Evolutionary conservation across 2,329 filamentous ascomycete genomes (phyloP).

Genomic region (Chaetomiaceae sp.): DNA sequence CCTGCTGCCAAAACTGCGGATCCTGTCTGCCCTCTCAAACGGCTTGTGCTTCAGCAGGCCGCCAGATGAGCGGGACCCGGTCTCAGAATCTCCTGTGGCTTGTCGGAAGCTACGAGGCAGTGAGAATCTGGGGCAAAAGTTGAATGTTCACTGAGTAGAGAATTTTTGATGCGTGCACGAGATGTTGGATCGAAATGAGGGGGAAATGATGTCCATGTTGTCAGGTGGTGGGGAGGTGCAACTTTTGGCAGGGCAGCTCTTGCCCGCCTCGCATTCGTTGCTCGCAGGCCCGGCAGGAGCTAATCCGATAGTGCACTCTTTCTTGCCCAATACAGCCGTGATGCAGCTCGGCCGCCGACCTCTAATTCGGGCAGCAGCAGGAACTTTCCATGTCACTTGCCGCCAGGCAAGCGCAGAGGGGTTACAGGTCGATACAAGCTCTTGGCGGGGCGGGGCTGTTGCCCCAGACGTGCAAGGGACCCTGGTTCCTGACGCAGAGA

Average conservation of each 20-base stretch:
- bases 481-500: conserved; percentile 23
- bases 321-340: background rate
- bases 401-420: conserved; percentile 22
- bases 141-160: no score
- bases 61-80: conserved; percentile 23
- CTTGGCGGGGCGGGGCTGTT: conserved; percentile 12
- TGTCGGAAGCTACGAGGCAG: background rate
- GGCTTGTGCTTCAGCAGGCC: conserved; percentile 29
- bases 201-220: no score
- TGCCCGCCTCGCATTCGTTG: background rate
- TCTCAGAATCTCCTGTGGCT: conserved; percentile 24
- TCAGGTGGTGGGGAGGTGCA: no score
- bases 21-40: conserved; percentile 26
- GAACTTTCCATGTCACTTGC: conserved; percentile 21
- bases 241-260: no score
- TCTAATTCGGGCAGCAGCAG: background rate
- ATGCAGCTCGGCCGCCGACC: background rate
- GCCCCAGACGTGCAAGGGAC: conserved; percentile 7
- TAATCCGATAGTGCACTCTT: background rate
- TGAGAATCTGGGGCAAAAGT: conserved; percentile 18
- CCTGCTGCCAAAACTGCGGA: background rate
- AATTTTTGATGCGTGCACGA: background rate
- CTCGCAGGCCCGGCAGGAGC: background rate
- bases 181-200: no score
- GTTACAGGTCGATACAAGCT: conserved; percentile 25